These are phyloP conservation scores for Mycena sp. DNA, from an alignment of 1,284 basidiomycete genomes.

Conservation along the genomic window DNA sequence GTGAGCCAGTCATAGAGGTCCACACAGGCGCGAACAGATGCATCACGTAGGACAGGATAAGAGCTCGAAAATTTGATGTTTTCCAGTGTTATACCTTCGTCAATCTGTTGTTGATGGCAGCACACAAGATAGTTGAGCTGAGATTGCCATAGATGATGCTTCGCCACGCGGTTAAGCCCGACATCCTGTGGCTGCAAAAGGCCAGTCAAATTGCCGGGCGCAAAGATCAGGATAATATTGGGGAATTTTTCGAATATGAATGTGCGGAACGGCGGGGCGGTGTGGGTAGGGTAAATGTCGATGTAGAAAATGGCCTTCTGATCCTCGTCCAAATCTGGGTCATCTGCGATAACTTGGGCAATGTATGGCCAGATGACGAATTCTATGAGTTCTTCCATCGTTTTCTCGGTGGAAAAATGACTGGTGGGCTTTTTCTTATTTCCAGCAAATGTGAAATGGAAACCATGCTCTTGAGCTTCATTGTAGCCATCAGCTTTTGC, in stretches of 20 bases:
- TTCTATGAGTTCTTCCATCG: background rate
- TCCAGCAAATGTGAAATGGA: no score
- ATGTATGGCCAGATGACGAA: slow-evolving; percentile 15
- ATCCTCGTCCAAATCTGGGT: slow-evolving; percentile 7
- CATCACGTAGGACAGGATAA: no score
- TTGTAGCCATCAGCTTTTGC: no score
- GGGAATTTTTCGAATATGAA: background rate
- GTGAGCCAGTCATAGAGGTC: no score
- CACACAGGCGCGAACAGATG: no score
- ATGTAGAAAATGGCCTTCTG: no score
- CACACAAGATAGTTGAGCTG: background rate
- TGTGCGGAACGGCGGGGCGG: slow-evolving; percentile 27
- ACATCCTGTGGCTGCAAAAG: no score
- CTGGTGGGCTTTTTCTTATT: no score
- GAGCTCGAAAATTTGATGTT: no score
- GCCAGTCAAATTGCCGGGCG: background rate
- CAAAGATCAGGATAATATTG: background rate
- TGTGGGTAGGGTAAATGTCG: no score
- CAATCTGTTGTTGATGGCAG: background rate
- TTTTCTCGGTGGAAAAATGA: no score
- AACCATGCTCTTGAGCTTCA: no score
- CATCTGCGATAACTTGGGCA: background rate
- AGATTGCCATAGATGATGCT: background rate
- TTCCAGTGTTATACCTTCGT: background rate
- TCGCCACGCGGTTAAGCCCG: background rate